A percentile compares a stretch with the other conserved stretches of the same genome.
phyloP scores from a whole-genome alignment of 805 yeast genomes.

The Lachancea dasiensis region DNA sequence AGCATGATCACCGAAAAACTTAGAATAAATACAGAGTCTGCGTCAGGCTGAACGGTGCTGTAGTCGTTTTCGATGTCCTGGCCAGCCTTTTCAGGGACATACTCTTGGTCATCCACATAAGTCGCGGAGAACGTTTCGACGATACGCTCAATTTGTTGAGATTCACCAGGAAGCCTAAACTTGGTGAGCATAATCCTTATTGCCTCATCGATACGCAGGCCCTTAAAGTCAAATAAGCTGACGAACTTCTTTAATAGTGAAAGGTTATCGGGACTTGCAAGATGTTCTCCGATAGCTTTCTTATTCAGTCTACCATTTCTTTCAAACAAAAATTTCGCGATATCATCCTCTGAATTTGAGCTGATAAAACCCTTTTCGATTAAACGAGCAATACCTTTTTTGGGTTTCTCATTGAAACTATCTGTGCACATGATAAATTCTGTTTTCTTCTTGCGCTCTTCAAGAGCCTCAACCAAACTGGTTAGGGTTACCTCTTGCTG shows the following conservation, averaged over 20 bases:
- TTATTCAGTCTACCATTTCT: slow-evolving; percentile 82
- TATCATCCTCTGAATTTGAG: slow-evolving; percentile 46
- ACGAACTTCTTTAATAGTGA: slow-evolving; percentile 60
- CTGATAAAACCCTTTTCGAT: slow-evolving; percentile 60
- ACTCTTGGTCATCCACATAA: slow-evolving; percentile 60
- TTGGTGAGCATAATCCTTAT: slow-evolving; percentile 72
- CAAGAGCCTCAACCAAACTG: slow-evolving; percentile 19
- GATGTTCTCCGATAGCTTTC: slow-evolving; percentile 75
- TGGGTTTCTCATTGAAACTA: slow-evolving; percentile 71
- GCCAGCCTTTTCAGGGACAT: slow-evolving; percentile 18
- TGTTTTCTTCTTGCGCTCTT: slow-evolving; percentile 48
- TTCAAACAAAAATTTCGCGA: slow-evolving; percentile 71
- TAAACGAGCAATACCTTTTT: slow-evolving; percentile 62
- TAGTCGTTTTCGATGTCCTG: slow-evolving; percentile 26
- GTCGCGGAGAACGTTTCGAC: slow-evolving; percentile 81
- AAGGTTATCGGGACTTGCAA: slow-evolving; percentile 69
- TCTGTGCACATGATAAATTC: slow-evolving; percentile 72
- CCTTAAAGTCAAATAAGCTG: slow-evolving; percentile 64
- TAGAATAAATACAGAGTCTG: slow-evolving; percentile 82
- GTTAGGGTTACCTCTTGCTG: background rate
- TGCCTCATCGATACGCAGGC: slow-evolving; percentile 88
- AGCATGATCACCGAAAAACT: slow-evolving; percentile 91
- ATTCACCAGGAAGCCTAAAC: slow-evolving; percentile 94
- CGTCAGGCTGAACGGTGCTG: slow-evolving; percentile 60
- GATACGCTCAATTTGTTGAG: slow-evolving; percentile 91